Evolutionary conservation across 1,139 yeast species (phyloP), one percentile per base, ranked within the genome.

Genomic region (Candida neerlandica): DNA sequence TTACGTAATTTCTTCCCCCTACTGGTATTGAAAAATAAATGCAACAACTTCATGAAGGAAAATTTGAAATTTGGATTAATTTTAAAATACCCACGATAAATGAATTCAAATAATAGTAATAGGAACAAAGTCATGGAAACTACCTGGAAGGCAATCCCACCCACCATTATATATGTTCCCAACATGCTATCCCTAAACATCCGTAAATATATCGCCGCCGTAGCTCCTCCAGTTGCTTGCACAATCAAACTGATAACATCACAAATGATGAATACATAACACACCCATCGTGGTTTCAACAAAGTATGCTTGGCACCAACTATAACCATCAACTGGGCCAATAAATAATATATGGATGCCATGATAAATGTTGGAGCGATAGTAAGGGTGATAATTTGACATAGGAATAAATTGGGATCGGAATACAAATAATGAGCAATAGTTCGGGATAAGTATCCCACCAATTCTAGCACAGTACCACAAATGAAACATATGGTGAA

Each of bases 361-460:
- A 72, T 72, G 9, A 71, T 55, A 45, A 72, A 69, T 1, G 75
- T 74, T 0, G 77, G 78, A 3, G 75, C 73, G 35, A 73, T 58
- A 1, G 77, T 73, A 38, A 72, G 61, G 33, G 62, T 55, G 44
- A 72, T 66, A 45, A 70, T 69, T 52, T 71, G 76, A 47, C 70
- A 64, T 16, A 73, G 52, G 51, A 63, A 72, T 35, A 57, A 58
- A 47, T 59, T 52, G 12, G 54, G 48, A 43, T 67, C 55, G 27
- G 62, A 59, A 59, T 51, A 55, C 51, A 70, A 66, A 46, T 73
- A 66, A 46, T 80, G 66, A 7, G 82, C 68, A 33, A 70, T 50
- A 5, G 67, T 61, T 52, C 97, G 71, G 4, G 88, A 90, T 38
- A 81, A 64, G 60, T 87, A 90, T 1, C 97, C 96, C 3, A 80